These are phyloP conservation scores for Triglochin maritima DNA, from an alignment of 106 monocot genomes.

Conservation along the genomic window DNA sequence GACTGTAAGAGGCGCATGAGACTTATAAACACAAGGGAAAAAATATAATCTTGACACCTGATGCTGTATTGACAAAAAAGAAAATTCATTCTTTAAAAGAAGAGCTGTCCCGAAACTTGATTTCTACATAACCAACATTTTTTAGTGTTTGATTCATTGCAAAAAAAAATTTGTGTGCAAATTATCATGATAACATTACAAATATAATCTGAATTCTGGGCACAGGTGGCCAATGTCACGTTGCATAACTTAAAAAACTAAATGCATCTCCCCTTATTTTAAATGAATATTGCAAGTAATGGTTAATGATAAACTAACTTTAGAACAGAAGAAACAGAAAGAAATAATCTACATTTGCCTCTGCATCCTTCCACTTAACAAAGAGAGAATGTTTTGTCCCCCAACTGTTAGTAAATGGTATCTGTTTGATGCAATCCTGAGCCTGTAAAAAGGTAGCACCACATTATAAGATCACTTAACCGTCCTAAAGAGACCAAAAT, in stretches of 20 bases:
- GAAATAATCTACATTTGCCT: conserved; percentile 48
- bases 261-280: not conserved
- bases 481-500: not conserved
- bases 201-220: not conserved
- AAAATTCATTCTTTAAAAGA: too few relatives aligned
- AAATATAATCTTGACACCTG: not conserved
- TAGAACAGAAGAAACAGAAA: not conserved
- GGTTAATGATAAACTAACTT: too few relatives aligned
- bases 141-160: too few relatives aligned
- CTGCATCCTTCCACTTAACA: conserved; percentile 61
- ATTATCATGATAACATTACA: not conserved
- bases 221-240: not conserved
- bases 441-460: conserved; percentile 30
- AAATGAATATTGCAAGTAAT: too few relatives aligned
- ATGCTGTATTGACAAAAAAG: too few relatives aligned
- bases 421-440: conserved; percentile 32
- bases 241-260: not conserved
- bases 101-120: too few relatives aligned
- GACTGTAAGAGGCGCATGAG: not conserved
- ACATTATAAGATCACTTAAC: not conserved
- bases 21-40: not conserved
- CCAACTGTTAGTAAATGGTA: conserved; percentile 40
- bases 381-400: conserved; percentile 53
- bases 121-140: too few relatives aligned
- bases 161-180: not conserved